Conservation (phyloP, 805 yeast species). For the Komagataella mondaviorum region DNA sequence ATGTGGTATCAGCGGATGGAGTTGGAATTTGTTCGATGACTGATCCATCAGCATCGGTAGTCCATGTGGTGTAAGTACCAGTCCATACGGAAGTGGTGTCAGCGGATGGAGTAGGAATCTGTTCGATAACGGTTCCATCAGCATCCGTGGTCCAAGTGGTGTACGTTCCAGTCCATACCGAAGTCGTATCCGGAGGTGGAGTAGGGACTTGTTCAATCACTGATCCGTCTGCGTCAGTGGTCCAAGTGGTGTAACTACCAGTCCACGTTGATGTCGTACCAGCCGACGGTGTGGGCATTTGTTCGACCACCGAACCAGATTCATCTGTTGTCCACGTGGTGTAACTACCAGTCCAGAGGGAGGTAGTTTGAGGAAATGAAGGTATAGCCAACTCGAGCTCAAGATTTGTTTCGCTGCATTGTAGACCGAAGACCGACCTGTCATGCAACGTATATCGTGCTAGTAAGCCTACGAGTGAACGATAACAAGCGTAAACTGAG, state of each 20-base stretch:
- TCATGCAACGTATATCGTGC: not conserved
- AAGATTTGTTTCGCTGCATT: not conserved
- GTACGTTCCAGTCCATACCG: not conserved
- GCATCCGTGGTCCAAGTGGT: not conserved
- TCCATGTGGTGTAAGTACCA: too few species aligned
- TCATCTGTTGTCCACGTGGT: not conserved
- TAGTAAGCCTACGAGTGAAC: not conserved
- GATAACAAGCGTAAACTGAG: not conserved
- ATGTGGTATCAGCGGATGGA: too few species aligned
- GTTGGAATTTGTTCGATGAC: too few species aligned
- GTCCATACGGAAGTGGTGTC: too few species aligned
- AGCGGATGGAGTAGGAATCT: too few species aligned
- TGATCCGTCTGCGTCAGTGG: not conserved
- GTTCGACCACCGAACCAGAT: not conserved
- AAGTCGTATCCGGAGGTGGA: not conserved
- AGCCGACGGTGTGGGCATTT: not conserved
- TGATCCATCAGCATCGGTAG: too few species aligned
- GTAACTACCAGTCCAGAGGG: not conserved
- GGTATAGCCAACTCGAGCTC: not conserved
- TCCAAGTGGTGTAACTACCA: not conserved
- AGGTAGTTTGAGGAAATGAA: not conserved
- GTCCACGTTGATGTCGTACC: not conserved
- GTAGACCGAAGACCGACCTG: not conserved
- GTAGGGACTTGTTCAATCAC: not conserved
- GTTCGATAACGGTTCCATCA: too few species aligned